These are phyloP conservation scores for Panicum hallii DNA, from an alignment of 202 grass and related monocot genomes.

Conservation along the genomic window DNA sequence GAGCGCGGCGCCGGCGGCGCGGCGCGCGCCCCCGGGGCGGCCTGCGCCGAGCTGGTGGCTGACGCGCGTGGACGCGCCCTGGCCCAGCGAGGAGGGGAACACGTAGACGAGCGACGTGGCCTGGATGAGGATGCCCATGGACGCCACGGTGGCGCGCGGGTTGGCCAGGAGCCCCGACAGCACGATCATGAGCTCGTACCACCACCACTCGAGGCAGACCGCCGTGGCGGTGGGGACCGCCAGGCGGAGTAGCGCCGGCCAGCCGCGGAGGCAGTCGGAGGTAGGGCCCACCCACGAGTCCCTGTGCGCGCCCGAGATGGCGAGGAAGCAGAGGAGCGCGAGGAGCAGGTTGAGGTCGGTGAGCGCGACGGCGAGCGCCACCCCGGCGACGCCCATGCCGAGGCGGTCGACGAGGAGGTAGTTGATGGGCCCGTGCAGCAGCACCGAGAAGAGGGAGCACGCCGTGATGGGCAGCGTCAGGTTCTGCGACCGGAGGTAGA, in stretches of 20 bases:
- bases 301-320: conserved; percentile 72
- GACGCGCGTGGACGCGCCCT: conserved; percentile 87
- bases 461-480: conserved; percentile 86
- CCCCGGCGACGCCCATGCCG: conserved; percentile 80
- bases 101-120: conserved; percentile 94
- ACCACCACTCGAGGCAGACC: conserved; percentile 99
- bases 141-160: conserved; percentile 79
- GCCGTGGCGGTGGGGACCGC: conserved; percentile 80
- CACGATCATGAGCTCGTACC: conserved; percentile 99
- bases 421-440: conserved; percentile 81
- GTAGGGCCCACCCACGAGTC: conserved; percentile 75
- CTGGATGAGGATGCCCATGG: conserved; percentile 98
- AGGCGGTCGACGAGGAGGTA: conserved; percentile 87
- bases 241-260: conserved; percentile 74
- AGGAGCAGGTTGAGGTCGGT: conserved; percentile 90
- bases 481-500: conserved; percentile 89
- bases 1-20: conserved; percentile 58
- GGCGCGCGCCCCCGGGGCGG: conserved; percentile 53
- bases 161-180: conserved; percentile 82
- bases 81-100: conserved; percentile 82
- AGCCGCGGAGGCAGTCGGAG: conserved; percentile 71
- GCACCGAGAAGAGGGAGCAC: conserved; percentile 82
- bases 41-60: conserved; percentile 84
- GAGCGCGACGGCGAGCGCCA: conserved; percentile 78
- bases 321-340: conserved; percentile 70